These are phyloP conservation scores for Pterocarpus macrocarpus DNA, from an alignment of 306 rosid species.

Conservation along the genomic window DNA sequence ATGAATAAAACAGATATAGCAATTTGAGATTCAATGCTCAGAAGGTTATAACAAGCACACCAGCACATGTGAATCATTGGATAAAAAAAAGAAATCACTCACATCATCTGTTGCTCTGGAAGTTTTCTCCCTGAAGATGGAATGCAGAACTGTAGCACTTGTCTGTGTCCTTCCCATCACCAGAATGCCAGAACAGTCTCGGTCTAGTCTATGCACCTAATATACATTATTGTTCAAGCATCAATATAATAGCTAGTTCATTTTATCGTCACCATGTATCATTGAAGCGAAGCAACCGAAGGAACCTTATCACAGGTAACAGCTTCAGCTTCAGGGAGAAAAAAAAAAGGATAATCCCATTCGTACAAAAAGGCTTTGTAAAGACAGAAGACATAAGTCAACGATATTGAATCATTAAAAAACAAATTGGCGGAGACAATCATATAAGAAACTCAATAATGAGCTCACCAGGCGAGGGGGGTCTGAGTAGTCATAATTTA, in stretches of 20 bases:
- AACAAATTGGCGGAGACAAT: not conserved
- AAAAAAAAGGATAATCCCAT: not conserved
- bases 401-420: slow-evolving; percentile 1
- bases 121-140: slow-evolving; percentile 89
- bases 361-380: not conserved
- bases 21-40: slow-evolving; percentile 34
- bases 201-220: slow-evolving; percentile 91
- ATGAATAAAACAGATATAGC: not conserved
- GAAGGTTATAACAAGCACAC: slow-evolving; percentile 15
- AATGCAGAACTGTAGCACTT: slow-evolving; percentile 77
- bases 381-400: slow-evolving; percentile 1
- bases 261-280: not conserved
- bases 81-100: slow-evolving; percentile 40
- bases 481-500: slow-evolving; percentile 70
- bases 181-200: slow-evolving; percentile 87
- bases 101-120: slow-evolving; percentile 72
- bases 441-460: slow-evolving; percentile 4
- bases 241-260: slow-evolving; percentile 26
- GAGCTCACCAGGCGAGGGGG: slow-evolving; percentile 86
- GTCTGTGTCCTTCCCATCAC: slow-evolving; percentile 93
- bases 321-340: not conserved
- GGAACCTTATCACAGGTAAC: slow-evolving; percentile 8
- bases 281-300: not conserved
- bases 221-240: slow-evolving; percentile 38
- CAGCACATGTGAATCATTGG: slow-evolving; percentile 1